Percentiles rank a stretch among this genome's conserved stretches.
phyloP scores from a whole-genome alignment of 805 yeast genomes.

The Kodamaea nitidulidarum region DNA sequence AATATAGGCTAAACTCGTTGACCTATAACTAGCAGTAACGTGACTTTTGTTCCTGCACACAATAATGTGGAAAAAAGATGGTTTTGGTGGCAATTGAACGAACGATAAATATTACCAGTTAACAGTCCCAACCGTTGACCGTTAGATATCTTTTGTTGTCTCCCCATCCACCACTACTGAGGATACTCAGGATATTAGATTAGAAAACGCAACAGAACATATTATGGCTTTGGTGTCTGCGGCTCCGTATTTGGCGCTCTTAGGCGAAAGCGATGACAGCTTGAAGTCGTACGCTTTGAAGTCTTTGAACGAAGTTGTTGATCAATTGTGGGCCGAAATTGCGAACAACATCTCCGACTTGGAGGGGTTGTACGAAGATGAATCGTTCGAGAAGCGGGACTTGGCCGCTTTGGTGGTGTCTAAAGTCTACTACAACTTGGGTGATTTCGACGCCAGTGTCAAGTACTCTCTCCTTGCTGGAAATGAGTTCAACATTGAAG shows the following conservation, averaged over 20 bases:
- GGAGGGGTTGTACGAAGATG: constrained; percentile 89
- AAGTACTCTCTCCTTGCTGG: constrained; percentile 86
- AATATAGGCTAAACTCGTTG: too few species aligned
- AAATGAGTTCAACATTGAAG: constrained; percentile 67
- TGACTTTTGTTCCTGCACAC: constrained; percentile 1
- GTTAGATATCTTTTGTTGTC: not conserved
- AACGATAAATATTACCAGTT: not conserved
- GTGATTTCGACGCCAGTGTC: constrained; percentile 89
- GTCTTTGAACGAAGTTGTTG: constrained; percentile 76
- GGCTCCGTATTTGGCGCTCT: constrained; percentile 84
- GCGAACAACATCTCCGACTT: constrained; percentile 85
- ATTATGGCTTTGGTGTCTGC: constrained; percentile 72
- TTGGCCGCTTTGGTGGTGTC: constrained; percentile 92
- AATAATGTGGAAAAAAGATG: not conserved
- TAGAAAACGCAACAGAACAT: not conserved
- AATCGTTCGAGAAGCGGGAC: constrained; percentile 64
- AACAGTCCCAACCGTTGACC: not conserved
- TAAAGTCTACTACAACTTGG: constrained; percentile 84
- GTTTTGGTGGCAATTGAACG: constrained; percentile 4
- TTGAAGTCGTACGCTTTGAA: constrained; percentile 82
- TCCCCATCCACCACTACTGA: not conserved
- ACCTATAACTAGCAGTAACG: too few species aligned
- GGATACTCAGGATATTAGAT: not conserved
- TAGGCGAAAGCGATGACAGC: constrained; percentile 73
- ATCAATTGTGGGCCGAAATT: constrained; percentile 95